A percentile compares a stretch with the other conserved stretches of the same genome.
phyloP scores from a whole-genome alignment of 352 stramenopile genomes.

The Phytophthora pinifolia region DNA sequence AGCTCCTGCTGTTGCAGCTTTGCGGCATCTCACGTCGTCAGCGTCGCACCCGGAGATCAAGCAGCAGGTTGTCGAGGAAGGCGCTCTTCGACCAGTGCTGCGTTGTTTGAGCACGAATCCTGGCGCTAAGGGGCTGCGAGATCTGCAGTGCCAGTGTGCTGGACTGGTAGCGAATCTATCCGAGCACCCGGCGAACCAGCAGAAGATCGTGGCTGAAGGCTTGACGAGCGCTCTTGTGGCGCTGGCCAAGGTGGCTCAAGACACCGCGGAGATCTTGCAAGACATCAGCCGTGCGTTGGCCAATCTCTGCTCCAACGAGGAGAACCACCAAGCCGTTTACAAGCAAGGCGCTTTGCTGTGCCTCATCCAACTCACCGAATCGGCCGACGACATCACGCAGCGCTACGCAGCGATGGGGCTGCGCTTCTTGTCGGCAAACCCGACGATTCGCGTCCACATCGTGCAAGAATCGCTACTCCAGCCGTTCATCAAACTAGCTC shows the following conservation, averaged over 20 bases:
- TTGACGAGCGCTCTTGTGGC: constrained; percentile 80
- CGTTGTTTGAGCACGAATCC: constrained; percentile 77
- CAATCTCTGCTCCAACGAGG: constrained; percentile 94
- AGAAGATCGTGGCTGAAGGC: constrained; percentile 91
- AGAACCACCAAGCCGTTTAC: constrained; percentile 93
- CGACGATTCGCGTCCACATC: constrained; percentile 92
- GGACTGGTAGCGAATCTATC: constrained; percentile 94
- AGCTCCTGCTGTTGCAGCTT: constrained; percentile 84
- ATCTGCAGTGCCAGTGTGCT: constrained; percentile 93
- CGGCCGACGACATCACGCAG: constrained; percentile 90
- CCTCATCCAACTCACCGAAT: constrained; percentile 89
- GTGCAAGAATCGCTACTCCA: constrained; percentile 89
- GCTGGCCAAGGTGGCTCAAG: constrained; percentile 56
- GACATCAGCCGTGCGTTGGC: constrained; percentile 91
- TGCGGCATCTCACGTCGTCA: constrained; percentile 90
- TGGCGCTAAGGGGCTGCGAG: constrained; percentile 72
- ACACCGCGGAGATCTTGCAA: constrained; percentile 94
- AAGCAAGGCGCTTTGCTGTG: constrained; percentile 91
- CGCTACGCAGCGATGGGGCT: constrained; percentile 95
- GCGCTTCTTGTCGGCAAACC: constrained; percentile 93
- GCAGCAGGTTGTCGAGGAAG: constrained; percentile 77
- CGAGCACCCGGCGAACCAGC: constrained; percentile 90
- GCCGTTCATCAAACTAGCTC: constrained; percentile 91
- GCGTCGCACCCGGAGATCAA: constrained; percentile 81
- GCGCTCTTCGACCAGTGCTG: constrained; percentile 82